Conservation (phyloP, 805 yeast genomes). For the Lachancea meyersii region DNA sequence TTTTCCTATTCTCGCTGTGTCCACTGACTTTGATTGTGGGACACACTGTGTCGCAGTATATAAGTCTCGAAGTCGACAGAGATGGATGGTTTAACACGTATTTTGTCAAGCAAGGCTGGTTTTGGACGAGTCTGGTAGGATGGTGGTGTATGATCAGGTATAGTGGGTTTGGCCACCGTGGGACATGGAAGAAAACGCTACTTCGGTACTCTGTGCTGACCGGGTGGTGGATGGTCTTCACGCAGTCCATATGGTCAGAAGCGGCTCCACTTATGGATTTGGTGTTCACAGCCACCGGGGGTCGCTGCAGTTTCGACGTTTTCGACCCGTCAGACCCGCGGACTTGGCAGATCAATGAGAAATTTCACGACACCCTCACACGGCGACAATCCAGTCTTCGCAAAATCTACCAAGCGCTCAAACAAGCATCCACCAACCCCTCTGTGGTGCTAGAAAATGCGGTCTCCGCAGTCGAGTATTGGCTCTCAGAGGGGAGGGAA, state of each 20-base stretch:
- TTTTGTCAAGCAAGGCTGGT: conserved; percentile 90
- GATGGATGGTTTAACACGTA: conserved; percentile 60
- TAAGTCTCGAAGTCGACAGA: conserved; percentile 37
- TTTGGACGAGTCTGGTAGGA: conserved; percentile 62
- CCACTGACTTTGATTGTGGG: conserved; percentile 46
- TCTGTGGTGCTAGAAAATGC: conserved; percentile 3
- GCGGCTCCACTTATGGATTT: conserved; percentile 76
- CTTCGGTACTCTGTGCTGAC: conserved; percentile 51
- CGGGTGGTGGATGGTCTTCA: conserved; percentile 75
- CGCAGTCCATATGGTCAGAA: conserved; percentile 53
- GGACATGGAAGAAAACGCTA: conserved; percentile 6
- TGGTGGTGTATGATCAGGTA: conserved; percentile 22
- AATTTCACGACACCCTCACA: conserved; percentile 17
- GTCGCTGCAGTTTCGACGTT: conserved; percentile 46
- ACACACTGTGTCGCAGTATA: conserved; percentile 31
- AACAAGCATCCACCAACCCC: conserved; percentile 5
- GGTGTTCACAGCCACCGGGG: conserved; percentile 76
- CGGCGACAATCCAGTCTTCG: conserved; percentile 16
- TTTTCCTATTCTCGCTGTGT: conserved; percentile 20
- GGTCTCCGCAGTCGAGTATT: conserved; percentile 3
- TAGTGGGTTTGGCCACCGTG: conserved; percentile 4
- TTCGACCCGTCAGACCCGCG: conserved; percentile 13
- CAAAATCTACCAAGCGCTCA: conserved; percentile 12
- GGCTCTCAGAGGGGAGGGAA: conserved; percentile 7
- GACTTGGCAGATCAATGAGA: conserved; percentile 11